phyloP scores from a whole-genome alignment of 1,284 basidiomycete genomes.

The Fomitopsis betulina region DNA sequence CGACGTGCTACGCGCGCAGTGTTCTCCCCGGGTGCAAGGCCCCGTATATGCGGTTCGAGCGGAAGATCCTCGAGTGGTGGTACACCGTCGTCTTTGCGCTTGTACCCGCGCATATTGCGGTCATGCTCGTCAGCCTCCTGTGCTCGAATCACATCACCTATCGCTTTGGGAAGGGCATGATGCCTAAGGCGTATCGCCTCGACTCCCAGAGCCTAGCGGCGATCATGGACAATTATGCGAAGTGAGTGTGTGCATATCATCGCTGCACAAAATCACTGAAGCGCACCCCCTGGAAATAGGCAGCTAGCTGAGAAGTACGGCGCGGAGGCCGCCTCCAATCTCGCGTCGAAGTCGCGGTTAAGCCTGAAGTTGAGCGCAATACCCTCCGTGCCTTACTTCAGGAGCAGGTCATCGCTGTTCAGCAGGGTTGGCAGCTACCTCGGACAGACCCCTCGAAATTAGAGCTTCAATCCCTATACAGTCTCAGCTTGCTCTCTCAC shows the following conservation, averaged over 20 bases:
- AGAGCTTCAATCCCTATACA: neutral
- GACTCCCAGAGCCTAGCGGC: conserved; percentile 53
- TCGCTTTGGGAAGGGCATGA: conserved; percentile 63
- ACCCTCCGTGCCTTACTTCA: conserved; percentile 28
- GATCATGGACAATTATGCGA: conserved; percentile 61
- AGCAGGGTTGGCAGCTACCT: neutral
- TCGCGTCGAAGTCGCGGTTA: conserved; percentile 35
- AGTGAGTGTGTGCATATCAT: conserved; percentile 29
- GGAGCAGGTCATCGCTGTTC: conserved; percentile 9
- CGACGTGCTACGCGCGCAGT: conserved; percentile 54
- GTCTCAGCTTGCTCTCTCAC: neutral
- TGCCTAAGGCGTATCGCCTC: conserved; percentile 58
- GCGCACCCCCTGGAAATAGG: conserved; percentile 17
- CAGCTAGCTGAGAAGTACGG: conserved; percentile 44
- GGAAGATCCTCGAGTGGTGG: conserved; percentile 45
- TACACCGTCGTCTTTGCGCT: conserved; percentile 50
- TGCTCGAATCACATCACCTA: conserved; percentile 65
- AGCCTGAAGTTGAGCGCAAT: conserved; percentile 31
- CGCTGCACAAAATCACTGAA: neutral
- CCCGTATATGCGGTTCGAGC: conserved; percentile 46
- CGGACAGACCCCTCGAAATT: neutral
- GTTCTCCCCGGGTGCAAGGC: conserved; percentile 56
- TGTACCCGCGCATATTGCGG: conserved; percentile 46
- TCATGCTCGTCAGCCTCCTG: conserved; percentile 47
- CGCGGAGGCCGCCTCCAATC: conserved; percentile 36